Base-by-base conservation (phyloP, 2,329 filamentous ascomycete genomes). In the Botrytis byssoidea region DNA sequence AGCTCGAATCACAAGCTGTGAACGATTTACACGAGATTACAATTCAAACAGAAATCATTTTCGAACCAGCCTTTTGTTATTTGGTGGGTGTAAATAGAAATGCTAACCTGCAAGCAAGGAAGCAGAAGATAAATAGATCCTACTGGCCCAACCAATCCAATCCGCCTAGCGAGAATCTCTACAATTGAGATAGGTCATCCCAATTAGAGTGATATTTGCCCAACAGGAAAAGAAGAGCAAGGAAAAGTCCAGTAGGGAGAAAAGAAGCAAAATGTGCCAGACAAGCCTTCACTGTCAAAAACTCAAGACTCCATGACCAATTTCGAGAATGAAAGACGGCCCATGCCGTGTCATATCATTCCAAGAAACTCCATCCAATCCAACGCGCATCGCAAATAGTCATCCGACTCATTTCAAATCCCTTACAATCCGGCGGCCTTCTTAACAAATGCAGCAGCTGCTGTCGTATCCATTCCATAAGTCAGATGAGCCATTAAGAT, bases 391-490 rank as follows among this genome's bases (percentile, higher is more conserved):
- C 35, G 18, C 25, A 14, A 18, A 55, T 9, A 29, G 14, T 55
- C 16, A 18, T 25, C 35, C 1, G 16, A n/a, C 48, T 51, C 14
- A 29, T 55, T 32, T 1, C 25, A 25, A 55, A 29, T 16, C 5
- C 12, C 18, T n/a, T 44, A 72, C 25, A 57, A 44, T 3, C 70
- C 61, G 10, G 51, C 63, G 32, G 64, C 61, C 48, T 37, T 44
- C 40, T 59, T 68, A 4, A 68, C 75, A 74, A 79, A 80, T 71
- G 71, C 74, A 6, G 79, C 79, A 9, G 79, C 79, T 20, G 46
- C 66, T 4, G 42, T 60, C 25, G 76, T 74, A 77, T 80, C 77
- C 14, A 32, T 40, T 10, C 73, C 72, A 69, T 80, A 80, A 44
- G 72, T 77, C 42, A 80, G 65, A 77, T 80, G 79, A 18, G 59